These are phyloP conservation scores for Ogataea wickerhamii DNA, from an alignment of 805 yeast species.

Conservation along the genomic window DNA sequence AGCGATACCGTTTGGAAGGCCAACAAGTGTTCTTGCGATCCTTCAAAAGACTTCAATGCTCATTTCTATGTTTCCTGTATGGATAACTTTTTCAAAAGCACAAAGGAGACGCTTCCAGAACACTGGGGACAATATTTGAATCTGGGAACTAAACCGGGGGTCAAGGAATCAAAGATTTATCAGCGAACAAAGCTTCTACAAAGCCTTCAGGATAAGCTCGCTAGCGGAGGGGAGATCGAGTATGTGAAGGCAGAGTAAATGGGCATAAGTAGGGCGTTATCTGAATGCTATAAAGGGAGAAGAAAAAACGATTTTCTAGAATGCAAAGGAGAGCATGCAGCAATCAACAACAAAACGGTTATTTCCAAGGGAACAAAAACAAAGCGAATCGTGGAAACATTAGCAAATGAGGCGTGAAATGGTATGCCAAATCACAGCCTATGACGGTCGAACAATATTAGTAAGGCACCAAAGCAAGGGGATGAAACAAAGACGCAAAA, in stretches of 20 bases:
- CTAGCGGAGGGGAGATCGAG: constrained; percentile 1
- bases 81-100: constrained; percentile 6
- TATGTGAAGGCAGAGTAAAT: constrained; percentile 3
- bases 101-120: constrained; percentile 1
- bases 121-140: constrained; percentile 7
- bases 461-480: too few species aligned
- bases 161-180: constrained; percentile 3
- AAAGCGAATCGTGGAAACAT: neutral
- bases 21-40: constrained; percentile 48
- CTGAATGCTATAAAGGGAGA: neutral
- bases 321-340: neutral
- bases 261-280: neutral
- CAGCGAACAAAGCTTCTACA: constrained; percentile 5
- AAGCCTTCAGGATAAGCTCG: constrained; percentile 3
- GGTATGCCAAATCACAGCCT: neutral
- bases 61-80: constrained; percentile 19
- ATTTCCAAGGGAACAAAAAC: neutral
- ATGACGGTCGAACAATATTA: too few species aligned
- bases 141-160: constrained; percentile 5
- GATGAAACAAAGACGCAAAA: too few species aligned
- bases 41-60: constrained; percentile 47
- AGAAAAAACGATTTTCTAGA: neutral
- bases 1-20: constrained; percentile 39
- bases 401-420: neutral
- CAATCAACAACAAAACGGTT: neutral